Percentiles rank a stretch among this genome's conserved stretches.
phyloP scores from a whole-genome alignment of 805 yeast genomes.

The Kluyveromyces lactis region DNA sequence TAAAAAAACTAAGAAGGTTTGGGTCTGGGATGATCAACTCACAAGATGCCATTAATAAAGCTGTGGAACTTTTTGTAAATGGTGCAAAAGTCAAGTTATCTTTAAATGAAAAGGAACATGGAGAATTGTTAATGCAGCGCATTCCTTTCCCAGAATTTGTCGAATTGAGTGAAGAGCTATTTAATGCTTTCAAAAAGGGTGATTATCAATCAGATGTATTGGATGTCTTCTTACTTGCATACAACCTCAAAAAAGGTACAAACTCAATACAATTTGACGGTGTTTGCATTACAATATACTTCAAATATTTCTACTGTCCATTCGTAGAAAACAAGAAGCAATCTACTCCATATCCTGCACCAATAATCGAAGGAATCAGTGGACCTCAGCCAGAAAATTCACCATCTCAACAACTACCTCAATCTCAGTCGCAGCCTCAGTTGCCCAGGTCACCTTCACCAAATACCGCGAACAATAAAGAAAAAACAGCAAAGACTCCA shows the following conservation, averaged over 20 bases:
- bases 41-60: conserved; percentile 21
- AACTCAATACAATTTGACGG: conserved; percentile 27
- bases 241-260: conserved; percentile 25
- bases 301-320: conserved; percentile 24
- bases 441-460: conserved; percentile 1
- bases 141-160: conserved; percentile 21
- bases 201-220: conserved; percentile 14
- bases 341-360: background rate
- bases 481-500: conserved; percentile 1
- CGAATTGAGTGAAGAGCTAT: conserved; percentile 15
- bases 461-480: background rate
- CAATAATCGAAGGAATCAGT: background rate
- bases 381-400: conserved; percentile 1
- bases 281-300: conserved; percentile 23
- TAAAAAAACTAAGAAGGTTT: conserved; percentile 69
- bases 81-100: conserved; percentile 14
- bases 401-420: background rate
- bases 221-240: conserved; percentile 20
- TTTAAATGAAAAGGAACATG: conserved; percentile 21
- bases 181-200: conserved; percentile 11
- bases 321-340: conserved; percentile 4
- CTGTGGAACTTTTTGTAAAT: conserved; percentile 17
- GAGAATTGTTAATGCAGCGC: conserved; percentile 21
- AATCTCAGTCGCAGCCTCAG: too few relatives aligned
- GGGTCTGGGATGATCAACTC: conserved; percentile 61